Evolutionary conservation across 78 protist species (phyloP).

Genomic region (Speleostelium caveatum): DNA sequence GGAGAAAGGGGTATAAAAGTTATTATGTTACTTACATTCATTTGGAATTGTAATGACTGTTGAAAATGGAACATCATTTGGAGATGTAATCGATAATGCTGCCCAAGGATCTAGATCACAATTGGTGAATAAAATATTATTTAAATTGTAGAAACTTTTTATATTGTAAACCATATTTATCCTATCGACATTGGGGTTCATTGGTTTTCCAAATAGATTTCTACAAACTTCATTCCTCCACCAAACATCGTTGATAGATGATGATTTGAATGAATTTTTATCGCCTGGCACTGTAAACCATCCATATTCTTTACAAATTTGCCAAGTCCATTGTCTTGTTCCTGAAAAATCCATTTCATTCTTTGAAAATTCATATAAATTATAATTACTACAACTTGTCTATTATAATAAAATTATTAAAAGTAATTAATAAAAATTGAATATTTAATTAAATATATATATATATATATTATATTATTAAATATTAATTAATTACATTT

Average conservation of each 20-base stretch:
- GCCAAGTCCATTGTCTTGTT: slow-evolving; percentile 68
- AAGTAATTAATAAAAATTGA: too few species aligned
- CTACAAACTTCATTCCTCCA: slow-evolving; percentile 69
- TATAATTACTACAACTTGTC: slow-evolving; percentile 42
- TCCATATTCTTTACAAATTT: slow-evolving; percentile 68
- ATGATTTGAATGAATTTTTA: slow-evolving; percentile 21
- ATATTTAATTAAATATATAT: neutral
- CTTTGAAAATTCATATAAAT: slow-evolving; percentile 35
- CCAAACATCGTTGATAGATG: slow-evolving; percentile 38
- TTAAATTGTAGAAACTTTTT: slow-evolving; percentile 12
- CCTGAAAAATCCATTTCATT: slow-evolving; percentile 36
- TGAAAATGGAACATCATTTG: slow-evolving; percentile 16
- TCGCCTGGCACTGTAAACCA: slow-evolving; percentile 56
- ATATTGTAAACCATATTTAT: slow-evolving; percentile 31
- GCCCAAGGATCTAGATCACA: slow-evolving; percentile 61
- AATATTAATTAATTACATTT: slow-evolving; percentile 1
- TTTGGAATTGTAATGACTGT: slow-evolving; percentile 24
- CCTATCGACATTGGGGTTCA: slow-evolving; percentile 52
- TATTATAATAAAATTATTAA: too few species aligned
- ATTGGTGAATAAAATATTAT: slow-evolving; percentile 40
- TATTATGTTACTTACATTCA: slow-evolving; percentile 26
- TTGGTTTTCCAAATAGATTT: slow-evolving; percentile 34
- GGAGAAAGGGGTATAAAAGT: neutral
- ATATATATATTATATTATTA: neutral
- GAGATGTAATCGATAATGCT: slow-evolving; percentile 15